These are phyloP conservation scores for Penicillium sp. DNA, from an alignment of 2,329 filamentous ascomycete species.

Conservation along the genomic window DNA sequence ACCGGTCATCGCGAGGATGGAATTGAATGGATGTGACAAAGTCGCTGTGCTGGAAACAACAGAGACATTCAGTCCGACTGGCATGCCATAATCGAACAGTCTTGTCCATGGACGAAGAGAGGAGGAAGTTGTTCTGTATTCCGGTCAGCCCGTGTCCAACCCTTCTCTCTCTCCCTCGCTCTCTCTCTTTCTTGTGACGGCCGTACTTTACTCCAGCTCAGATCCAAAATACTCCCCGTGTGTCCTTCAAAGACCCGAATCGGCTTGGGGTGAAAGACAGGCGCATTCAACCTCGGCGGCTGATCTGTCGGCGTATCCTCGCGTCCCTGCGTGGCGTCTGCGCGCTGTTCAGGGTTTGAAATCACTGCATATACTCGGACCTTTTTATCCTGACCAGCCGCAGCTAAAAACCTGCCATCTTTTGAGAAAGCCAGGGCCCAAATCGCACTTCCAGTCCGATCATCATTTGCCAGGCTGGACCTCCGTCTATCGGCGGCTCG, in stretches of 20 bases:
- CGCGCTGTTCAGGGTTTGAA: slow-evolving; percentile 76
- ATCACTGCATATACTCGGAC: slow-evolving; percentile 90
- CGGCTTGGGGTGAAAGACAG: slow-evolving; percentile 82
- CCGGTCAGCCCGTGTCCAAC: slow-evolving; percentile 11
- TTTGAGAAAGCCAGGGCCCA: slow-evolving; percentile 94
- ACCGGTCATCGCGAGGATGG: slow-evolving; percentile 91
- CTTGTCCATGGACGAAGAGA: slow-evolving; percentile 98
- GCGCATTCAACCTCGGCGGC: slow-evolving; percentile 73
- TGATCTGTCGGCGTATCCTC: slow-evolving; percentile 52
- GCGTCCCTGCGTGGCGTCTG: slow-evolving; percentile 72
- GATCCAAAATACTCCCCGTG: slow-evolving; percentile 79
- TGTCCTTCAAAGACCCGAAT: slow-evolving; percentile 81
- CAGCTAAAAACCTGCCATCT: slow-evolving; percentile 87
- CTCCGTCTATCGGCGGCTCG: slow-evolving; percentile 37
- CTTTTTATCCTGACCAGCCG: slow-evolving; percentile 85
- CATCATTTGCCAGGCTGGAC: slow-evolving; percentile 29
- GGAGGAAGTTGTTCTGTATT: slow-evolving; percentile 79
- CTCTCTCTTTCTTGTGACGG: background rate
- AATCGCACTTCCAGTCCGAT: slow-evolving; percentile 65
- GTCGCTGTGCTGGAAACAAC: slow-evolving; percentile 91
- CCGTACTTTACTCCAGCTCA: slow-evolving; percentile 89
- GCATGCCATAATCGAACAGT: slow-evolving; percentile 94
- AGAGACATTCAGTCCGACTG: slow-evolving; percentile 80
- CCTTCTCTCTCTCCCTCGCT: background rate
- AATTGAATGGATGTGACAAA: slow-evolving; percentile 95